These are phyloP conservation scores for Apiospora hydei DNA, from an alignment of 2,329 filamentous ascomycete genomes.

Conservation along the genomic window DNA sequence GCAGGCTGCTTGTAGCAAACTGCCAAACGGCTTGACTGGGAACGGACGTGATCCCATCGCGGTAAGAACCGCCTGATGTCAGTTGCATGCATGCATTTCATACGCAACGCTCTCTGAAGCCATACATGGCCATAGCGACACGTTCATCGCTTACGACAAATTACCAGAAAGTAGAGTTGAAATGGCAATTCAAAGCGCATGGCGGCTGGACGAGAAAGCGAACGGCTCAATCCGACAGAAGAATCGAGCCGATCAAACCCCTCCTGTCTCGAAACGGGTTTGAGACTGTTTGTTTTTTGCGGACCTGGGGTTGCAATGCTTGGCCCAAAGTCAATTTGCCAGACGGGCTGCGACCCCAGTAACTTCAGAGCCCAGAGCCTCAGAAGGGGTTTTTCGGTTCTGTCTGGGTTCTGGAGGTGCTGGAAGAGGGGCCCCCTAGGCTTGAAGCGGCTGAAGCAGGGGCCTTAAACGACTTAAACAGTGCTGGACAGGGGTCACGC, in stretches of 20 bases:
- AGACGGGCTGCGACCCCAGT: neutral
- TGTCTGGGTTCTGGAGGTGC: no score
- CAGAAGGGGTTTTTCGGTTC: no score
- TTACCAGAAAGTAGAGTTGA: neutral
- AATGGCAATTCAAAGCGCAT: neutral
- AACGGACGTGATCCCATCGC: neutral
- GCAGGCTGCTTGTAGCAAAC: neutral
- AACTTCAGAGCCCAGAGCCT: constrained; percentile 1
- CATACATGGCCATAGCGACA: neutral
- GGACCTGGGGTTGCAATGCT: constrained; percentile 21
- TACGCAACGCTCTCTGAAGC: neutral
- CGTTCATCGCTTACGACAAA: neutral
- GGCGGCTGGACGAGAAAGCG: neutral
- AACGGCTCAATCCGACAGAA: neutral
- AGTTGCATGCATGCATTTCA: neutral
- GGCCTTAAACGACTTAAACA: neutral
- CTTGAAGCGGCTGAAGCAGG: neutral
- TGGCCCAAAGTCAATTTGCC: constrained; percentile 22
- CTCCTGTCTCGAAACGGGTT: constrained; percentile 6
- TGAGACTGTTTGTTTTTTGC: constrained; percentile 5
- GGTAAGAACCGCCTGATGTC: neutral
- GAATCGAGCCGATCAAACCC: constrained; percentile 13
- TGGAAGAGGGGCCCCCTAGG: neutral
- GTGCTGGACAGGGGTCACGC: neutral
- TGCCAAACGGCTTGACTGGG: neutral